phyloP scores from a whole-genome alignment of 768 basidiomycete genomes.

The Pulveroboletus sp. region DNA sequence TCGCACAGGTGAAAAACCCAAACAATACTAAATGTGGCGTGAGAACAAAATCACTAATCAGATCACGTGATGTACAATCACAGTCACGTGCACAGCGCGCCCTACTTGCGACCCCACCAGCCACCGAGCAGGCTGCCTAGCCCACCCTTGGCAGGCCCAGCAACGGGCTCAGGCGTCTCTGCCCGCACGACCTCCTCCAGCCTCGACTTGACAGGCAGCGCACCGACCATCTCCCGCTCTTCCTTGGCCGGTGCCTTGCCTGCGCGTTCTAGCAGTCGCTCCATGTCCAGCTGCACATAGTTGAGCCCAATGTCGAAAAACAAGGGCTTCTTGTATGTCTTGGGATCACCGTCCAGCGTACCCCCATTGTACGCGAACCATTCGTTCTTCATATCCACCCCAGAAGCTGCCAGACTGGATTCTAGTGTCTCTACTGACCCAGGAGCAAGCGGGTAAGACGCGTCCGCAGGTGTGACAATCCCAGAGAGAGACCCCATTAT shows the following conservation, averaged over 20 bases:
- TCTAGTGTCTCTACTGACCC: slow-evolving; percentile 54
- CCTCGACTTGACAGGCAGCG: slow-evolving; percentile 47
- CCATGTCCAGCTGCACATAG: slow-evolving; percentile 86
- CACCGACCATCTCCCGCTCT: slow-evolving; percentile 14
- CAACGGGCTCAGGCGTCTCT: slow-evolving; percentile 48
- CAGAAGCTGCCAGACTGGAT: slow-evolving; percentile 42
- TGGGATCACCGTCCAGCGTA: slow-evolving; percentile 39
- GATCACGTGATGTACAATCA: slow-evolving; percentile 12
- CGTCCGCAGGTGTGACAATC: slow-evolving; percentile 37
- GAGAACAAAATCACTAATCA: slow-evolving; percentile 6
- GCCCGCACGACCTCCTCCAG: slow-evolving; percentile 48
- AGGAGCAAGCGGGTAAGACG: slow-evolving; percentile 54
- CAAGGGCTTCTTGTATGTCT: slow-evolving; percentile 72
- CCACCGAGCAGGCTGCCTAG: slow-evolving; percentile 70
- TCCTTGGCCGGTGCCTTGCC: slow-evolving; percentile 46
- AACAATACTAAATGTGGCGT: slow-evolving; percentile 20
- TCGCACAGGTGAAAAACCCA: slow-evolving; percentile 17
- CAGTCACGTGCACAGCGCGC: slow-evolving; percentile 3
- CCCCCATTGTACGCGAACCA: slow-evolving; percentile 84
- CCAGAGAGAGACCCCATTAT: slow-evolving; percentile 45
- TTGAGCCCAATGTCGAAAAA: slow-evolving; percentile 96
- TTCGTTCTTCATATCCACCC: slow-evolving; percentile 57
- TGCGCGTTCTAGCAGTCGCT: slow-evolving; percentile 64
- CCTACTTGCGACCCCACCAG: slow-evolving; percentile 65
- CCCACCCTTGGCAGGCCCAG: slow-evolving; percentile 48